Evolutionary conservation across 352 stramenopile genomes (phyloP).

Genomic region (Phytopythium ostracodes): DNA sequence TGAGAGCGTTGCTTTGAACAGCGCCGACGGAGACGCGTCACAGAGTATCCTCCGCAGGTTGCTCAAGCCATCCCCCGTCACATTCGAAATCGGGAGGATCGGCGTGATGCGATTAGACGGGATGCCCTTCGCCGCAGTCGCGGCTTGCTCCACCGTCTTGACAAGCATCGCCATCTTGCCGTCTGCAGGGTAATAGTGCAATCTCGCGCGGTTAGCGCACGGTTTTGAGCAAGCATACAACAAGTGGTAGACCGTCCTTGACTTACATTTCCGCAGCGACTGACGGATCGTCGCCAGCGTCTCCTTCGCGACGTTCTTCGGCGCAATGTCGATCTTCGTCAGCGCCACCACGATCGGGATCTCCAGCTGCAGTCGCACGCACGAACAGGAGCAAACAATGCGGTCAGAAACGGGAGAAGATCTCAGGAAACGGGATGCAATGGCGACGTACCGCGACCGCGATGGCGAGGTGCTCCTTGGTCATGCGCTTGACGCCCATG

Average conservation of each 20-base stretch:
- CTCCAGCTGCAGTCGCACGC: constrained; percentile 47
- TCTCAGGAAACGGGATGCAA: not conserved
- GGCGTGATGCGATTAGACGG: constrained; percentile 92
- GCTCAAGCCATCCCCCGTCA: constrained; percentile 92
- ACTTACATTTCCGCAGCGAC: constrained; percentile 72
- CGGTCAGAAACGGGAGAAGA: not conserved
- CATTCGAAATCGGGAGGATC: constrained; percentile 97
- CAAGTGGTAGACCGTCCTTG: constrained; percentile 4
- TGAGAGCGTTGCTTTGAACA: constrained; percentile 73
- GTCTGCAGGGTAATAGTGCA: constrained; percentile 27
- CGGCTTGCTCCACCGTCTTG: constrained; percentile 82
- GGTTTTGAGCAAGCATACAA: not conserved
- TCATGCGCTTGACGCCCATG: constrained; percentile 95
- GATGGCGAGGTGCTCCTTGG: constrained; percentile 91
- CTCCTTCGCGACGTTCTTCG: constrained; percentile 90
- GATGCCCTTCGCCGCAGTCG: constrained; percentile 86
- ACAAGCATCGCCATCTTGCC: constrained; percentile 94
- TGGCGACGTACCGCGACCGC: constrained; percentile 64
- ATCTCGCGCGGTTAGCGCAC: too few species aligned
- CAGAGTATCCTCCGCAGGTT: constrained; percentile 76
- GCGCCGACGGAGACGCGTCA: constrained; percentile 55
- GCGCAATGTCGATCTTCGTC: constrained; percentile 94
- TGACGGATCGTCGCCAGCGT: constrained; percentile 89
- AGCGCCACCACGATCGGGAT: constrained; percentile 93
- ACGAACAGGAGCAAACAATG: constrained; percentile 1